Evolutionary conservation across 192 early-diverging fungal genomes (phyloP), one percentile per base, ranked within the genome.

Genomic region (Chytriomyces sp.): DNA sequence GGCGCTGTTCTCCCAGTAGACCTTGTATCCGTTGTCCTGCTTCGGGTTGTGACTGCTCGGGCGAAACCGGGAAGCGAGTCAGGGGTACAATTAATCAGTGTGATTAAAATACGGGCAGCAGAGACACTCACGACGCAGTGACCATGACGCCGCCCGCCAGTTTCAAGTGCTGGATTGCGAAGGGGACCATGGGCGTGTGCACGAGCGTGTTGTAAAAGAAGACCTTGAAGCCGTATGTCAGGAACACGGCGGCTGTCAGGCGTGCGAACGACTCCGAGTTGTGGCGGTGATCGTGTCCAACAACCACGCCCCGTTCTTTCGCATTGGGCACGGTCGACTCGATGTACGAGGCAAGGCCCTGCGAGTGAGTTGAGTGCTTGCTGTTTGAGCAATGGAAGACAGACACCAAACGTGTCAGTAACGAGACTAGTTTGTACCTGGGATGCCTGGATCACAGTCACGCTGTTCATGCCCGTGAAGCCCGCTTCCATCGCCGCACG

Each of bases 231-330:
- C 93, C 94, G 62, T 89, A 86, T 47, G 82, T 84, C 50, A 96
- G 61, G 72, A 98, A 97, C 6, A 92, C 92, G 18, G 91, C 92
- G 3, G 93, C 96, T 0, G 96, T 92, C 26, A 96, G 80, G 9
- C 84, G 86, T 23, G 95, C 94, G 88, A 97, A 98, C 48, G 81
- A 81, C 13, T 83, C 77, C 9, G 95, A 96, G 78, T 94, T 89
- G 81, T 96, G 90, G n/a, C 96, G 90, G 82, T 97, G 96, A 82
- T 98, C 96, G 77, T 96, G 92, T 49, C 95, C 96, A 62, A 98
- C 88, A 9, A 98, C 96, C 18, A 98, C 87, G 50, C 95, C 95
- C 66, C 88, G 89, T n/a, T 76, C 76, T 69, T 80, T 82, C 23
- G 91, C 90, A 61, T 89, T 71, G 46, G 84, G 74, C 7, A 92